Evolutionary conservation across 2,329 filamentous ascomycete genomes (phyloP).

Genomic region (Talaromyces piceae): DNA sequence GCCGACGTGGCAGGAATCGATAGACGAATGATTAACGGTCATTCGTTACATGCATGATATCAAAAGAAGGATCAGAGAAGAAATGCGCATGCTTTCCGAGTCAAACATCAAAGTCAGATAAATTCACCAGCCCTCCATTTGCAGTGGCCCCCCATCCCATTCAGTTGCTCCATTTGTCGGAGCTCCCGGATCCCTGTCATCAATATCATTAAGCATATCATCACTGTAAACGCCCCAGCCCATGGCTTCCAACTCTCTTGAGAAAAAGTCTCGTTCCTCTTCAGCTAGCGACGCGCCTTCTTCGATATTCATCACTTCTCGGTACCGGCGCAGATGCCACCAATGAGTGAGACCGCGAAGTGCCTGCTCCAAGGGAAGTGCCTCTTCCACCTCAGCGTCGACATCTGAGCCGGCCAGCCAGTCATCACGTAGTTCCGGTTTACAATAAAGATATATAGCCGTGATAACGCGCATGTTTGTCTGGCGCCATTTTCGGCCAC

Average conservation of each 20-base stretch:
- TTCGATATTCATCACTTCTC: constrained; percentile 60
- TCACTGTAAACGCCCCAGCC: constrained; percentile 42
- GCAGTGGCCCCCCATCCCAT: constrained; percentile 30
- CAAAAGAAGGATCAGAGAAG: too few species aligned
- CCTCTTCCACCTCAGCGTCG: constrained; percentile 88
- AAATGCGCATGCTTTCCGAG: background rate
- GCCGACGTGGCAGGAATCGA: too few species aligned
- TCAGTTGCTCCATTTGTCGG: constrained; percentile 25
- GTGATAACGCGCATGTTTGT: constrained; percentile 98
- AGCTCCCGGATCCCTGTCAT: constrained; percentile 20
- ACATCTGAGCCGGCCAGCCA: constrained; percentile 87
- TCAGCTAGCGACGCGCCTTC: constrained; percentile 50
- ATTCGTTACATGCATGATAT: too few species aligned
- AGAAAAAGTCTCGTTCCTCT: constrained; percentile 74
- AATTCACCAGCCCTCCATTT: constrained; percentile 26
- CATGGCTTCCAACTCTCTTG: constrained; percentile 66
- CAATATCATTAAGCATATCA: constrained; percentile 23
- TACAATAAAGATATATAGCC: constrained; percentile 86
- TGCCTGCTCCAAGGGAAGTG: constrained; percentile 84
- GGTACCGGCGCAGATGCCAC: constrained; percentile 80
- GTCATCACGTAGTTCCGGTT: constrained; percentile 87
- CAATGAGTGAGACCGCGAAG: constrained; percentile 85
- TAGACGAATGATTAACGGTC: too few species aligned
- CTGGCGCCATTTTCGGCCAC: constrained; percentile 95
- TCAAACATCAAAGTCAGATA: background rate